Conservation (phyloP, 2,329 filamentous ascomycete genomes). For the Pseudogymnoascus sp. region DNA sequence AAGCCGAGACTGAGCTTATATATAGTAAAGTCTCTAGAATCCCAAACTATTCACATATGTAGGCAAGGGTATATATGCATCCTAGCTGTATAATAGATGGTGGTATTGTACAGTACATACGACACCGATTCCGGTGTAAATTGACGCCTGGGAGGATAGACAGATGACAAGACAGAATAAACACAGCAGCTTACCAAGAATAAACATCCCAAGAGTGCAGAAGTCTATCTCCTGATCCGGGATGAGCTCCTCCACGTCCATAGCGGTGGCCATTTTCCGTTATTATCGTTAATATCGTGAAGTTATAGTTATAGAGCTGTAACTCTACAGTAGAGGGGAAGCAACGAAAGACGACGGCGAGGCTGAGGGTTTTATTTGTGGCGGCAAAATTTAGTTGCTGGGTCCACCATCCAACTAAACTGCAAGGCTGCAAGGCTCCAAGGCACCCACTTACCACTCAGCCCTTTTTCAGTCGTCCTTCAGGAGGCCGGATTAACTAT, state of each 20-base stretch:
- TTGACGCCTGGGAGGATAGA: background rate
- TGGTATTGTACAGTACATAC: background rate
- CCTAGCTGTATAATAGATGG: background rate
- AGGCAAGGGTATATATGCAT: background rate
- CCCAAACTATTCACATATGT: background rate
- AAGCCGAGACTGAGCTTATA: background rate
- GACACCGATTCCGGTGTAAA: background rate
- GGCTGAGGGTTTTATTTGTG: slow-evolving; percentile 5
- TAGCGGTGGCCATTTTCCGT: slow-evolving; percentile 21
- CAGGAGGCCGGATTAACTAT: background rate
- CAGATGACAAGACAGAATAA: background rate
- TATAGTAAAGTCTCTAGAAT: background rate
- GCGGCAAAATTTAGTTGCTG: background rate
- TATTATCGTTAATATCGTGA: background rate
- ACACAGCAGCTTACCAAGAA: slow-evolving; percentile 46
- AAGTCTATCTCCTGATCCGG: slow-evolving; percentile 46
- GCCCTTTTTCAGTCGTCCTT: background rate
- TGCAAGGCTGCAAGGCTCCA: background rate
- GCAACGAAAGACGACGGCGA: background rate
- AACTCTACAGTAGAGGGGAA: background rate
- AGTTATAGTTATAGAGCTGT: background rate
- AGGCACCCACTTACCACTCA: background rate
- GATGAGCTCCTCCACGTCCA: slow-evolving; percentile 18
- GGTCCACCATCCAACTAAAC: background rate
- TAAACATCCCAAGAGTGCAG: slow-evolving; percentile 65